Evolutionary conservation across 2,329 filamentous ascomycete species (phyloP).

Genomic region (Myotisia sp.): DNA sequence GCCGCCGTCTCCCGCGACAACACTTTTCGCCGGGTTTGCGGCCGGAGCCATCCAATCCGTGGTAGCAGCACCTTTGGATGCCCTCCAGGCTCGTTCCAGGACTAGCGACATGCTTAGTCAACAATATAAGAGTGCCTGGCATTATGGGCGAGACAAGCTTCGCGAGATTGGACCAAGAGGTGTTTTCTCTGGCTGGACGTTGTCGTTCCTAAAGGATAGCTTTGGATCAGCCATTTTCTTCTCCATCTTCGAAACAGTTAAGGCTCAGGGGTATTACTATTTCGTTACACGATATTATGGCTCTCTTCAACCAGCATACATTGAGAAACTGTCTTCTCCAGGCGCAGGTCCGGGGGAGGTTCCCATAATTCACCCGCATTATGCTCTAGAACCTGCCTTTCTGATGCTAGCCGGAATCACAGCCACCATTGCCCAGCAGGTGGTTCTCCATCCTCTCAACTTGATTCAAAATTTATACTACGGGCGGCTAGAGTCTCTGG

Average conservation of each 20-base stretch:
- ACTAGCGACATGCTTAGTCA: constrained; percentile 45
- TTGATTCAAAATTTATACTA: constrained; percentile 48
- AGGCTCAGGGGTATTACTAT: constrained; percentile 47
- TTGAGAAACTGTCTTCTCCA: constrained; percentile 18
- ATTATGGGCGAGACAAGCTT: constrained; percentile 45
- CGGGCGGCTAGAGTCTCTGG: constrained; percentile 44
- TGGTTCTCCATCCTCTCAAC: constrained; percentile 44
- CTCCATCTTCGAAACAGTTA: constrained; percentile 48
- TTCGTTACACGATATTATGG: constrained; percentile 48
- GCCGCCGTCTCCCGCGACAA: constrained; percentile 38
- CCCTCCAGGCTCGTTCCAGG: constrained; percentile 47
- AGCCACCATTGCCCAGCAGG: constrained; percentile 45
- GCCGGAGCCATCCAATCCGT: constrained; percentile 48
- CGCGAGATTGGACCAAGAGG: constrained; percentile 46
- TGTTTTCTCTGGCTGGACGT: constrained; percentile 48
- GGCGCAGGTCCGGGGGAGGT: constrained; percentile 22
- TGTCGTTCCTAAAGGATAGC: constrained; percentile 46
- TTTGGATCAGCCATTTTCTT: constrained; percentile 50
- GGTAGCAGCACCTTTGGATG: constrained; percentile 49
- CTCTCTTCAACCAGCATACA: constrained; percentile 18
- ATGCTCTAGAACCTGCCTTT: constrained; percentile 48
- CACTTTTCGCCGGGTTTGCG: constrained; percentile 45
- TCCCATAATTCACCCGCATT: constrained; percentile 45
- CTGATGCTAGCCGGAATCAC: constrained; percentile 45
- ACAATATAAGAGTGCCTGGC: constrained; percentile 49